Percentiles rank a stretch among this genome's conserved stretches.
These are phyloP conservation scores for Lycium barbarum DNA, from an alignment of 257 asterid genomes.

Conservation along the genomic window DNA sequence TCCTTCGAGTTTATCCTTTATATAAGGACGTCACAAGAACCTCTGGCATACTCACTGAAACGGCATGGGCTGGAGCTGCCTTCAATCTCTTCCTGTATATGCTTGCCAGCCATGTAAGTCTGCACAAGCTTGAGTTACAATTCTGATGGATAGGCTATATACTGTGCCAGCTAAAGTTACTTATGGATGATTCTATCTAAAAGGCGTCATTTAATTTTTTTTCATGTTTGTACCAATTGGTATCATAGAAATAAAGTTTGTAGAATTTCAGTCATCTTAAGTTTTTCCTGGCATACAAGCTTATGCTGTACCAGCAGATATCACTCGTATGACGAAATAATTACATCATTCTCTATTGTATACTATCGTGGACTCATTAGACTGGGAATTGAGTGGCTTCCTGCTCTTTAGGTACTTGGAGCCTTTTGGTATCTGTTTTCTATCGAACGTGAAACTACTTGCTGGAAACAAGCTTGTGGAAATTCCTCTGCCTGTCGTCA, in stretches of 20 bases:
- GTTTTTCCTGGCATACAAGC: neutral
- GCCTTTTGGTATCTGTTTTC: slow-evolving; percentile 95
- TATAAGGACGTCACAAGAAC: slow-evolving; percentile 97
- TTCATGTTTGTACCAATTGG: neutral
- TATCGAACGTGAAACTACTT: slow-evolving; percentile 85
- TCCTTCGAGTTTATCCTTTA: slow-evolving; percentile 83
- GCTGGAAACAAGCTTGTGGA: slow-evolving; percentile 82
- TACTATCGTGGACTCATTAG: neutral
- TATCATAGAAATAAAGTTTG: neutral
- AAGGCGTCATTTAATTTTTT: neutral
- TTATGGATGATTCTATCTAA: neutral
- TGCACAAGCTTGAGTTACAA: slow-evolving; percentile 16
- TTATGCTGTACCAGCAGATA: neutral
- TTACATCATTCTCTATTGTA: neutral
- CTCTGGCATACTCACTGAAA: slow-evolving; percentile 96
- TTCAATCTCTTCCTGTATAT: slow-evolving; percentile 94
- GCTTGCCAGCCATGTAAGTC: slow-evolving; percentile 99
- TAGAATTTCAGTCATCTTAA: slow-evolving; percentile 19
- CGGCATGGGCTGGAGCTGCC: slow-evolving; percentile 99
- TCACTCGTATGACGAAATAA: neutral
- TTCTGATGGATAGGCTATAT: neutral
- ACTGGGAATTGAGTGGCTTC: neutral
- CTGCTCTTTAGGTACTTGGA: slow-evolving; percentile 70
- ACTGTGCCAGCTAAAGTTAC: neutral
- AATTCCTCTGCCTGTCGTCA: slow-evolving; percentile 48